Percentiles rank a stretch among this genome's conserved stretches.
Evolutionary conservation across 139 green algal species (phyloP).

Genomic region (Chlorella sp.): DNA sequence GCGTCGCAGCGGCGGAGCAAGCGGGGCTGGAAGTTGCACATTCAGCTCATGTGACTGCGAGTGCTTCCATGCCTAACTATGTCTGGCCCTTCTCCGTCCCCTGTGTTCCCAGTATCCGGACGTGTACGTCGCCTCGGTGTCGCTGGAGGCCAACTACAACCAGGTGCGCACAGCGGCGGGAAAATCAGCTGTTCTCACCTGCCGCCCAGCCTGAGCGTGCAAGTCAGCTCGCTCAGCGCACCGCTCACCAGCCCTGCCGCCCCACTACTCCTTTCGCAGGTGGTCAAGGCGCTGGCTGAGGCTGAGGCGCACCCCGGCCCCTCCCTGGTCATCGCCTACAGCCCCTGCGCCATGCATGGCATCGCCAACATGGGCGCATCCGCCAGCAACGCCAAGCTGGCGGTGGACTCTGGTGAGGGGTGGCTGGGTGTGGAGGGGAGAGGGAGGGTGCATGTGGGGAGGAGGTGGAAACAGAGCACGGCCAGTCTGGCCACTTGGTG

Average conservation of each 20-base stretch:
- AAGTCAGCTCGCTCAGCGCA: too few species aligned
- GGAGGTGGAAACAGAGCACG: constrained; percentile 37
- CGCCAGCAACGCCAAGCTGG: constrained; percentile 49
- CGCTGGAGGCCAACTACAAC: constrained; percentile 66
- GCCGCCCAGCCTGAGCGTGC: too few species aligned
- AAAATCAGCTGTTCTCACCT: not conserved
- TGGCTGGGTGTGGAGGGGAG: not conserved
- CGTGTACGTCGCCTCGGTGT: constrained; percentile 61
- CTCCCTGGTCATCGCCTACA: constrained; percentile 61
- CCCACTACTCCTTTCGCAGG: not conserved
- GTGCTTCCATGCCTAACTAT: too few species aligned
- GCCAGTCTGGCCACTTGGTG: too few species aligned
- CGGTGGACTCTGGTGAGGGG: not conserved
- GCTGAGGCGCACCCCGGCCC: constrained; percentile 59
- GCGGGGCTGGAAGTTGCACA: too few species aligned
- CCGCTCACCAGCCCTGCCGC: not conserved
- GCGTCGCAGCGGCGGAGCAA: too few species aligned
- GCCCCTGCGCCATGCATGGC: constrained; percentile 59
- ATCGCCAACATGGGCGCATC: constrained; percentile 46
- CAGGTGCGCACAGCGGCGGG: constrained; percentile 36
- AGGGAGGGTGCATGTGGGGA: not conserved
- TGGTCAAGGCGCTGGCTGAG: constrained; percentile 58
- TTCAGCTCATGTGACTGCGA: too few species aligned
- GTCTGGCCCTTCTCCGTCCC: not conserved
- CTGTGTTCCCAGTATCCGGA: constrained; percentile 48